These are phyloP conservation scores for Syncephalis plumigaleata DNA, from an alignment of 371 early-diverging fungal species.

Conservation along the genomic window DNA sequence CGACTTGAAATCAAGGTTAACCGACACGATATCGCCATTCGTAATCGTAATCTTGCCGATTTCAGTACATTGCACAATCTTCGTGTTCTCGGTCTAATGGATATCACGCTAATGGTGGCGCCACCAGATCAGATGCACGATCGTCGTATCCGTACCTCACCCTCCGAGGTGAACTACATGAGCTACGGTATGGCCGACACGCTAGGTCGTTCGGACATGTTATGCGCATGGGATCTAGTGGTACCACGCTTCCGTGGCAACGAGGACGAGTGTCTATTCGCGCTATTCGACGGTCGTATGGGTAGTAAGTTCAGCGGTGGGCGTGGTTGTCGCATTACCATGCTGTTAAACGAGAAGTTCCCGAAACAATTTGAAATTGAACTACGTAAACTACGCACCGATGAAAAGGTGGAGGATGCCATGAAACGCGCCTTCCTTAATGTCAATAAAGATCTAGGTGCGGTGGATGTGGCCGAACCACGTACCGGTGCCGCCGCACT, in stretches of 20 bases:
- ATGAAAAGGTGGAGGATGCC: slow-evolving; percentile 36
- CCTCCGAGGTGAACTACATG: slow-evolving; percentile 60
- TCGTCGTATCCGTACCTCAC: slow-evolving; percentile 71
- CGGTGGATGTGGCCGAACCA: slow-evolving; percentile 17
- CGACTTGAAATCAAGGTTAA: slow-evolving; percentile 68
- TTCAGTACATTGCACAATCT: slow-evolving; percentile 58
- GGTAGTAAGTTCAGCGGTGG: slow-evolving; percentile 29
- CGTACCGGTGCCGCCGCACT: slow-evolving; percentile 52
- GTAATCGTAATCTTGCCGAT: slow-evolving; percentile 45
- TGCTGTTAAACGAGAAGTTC: slow-evolving; percentile 53
- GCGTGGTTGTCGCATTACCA: slow-evolving; percentile 4
- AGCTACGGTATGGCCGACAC: slow-evolving; percentile 79
- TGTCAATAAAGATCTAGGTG: slow-evolving; percentile 56
- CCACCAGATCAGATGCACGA: slow-evolving; percentile 67
- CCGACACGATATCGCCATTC: slow-evolving; percentile 10
- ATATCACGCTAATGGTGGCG: slow-evolving; percentile 65
- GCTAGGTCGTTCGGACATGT: slow-evolving; percentile 34
- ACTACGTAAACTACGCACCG: slow-evolving; percentile 33
- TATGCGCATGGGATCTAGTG: slow-evolving; percentile 65
- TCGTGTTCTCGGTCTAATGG: slow-evolving; percentile 72
- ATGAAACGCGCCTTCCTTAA: slow-evolving; percentile 55
- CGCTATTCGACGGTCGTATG: slow-evolving; percentile 62
- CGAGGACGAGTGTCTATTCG: slow-evolving; percentile 81
- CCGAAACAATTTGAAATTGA: slow-evolving; percentile 47
- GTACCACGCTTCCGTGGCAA: slow-evolving; percentile 58